Conservation (phyloP, 2,329 filamentous ascomycete species). For the Fusarium sp. region DNA sequence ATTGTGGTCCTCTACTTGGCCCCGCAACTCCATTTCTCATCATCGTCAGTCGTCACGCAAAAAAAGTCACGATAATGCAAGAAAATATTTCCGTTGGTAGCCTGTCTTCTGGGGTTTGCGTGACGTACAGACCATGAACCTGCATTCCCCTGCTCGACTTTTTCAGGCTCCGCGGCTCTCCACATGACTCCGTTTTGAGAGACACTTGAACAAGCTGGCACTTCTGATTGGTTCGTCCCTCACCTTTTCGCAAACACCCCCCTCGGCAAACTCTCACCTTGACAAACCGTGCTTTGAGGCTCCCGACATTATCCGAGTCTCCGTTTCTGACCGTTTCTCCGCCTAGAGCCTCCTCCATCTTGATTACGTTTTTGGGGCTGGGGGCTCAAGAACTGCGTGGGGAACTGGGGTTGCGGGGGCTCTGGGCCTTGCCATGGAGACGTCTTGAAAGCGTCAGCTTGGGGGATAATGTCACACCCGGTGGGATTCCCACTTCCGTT, state of each 20-base stretch:
- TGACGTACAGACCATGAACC: conserved; percentile 41
- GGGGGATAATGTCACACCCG: conserved; percentile 29
- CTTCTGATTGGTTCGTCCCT: conserved; percentile 34
- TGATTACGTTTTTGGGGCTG: conserved; percentile 47
- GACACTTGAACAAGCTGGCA: not conserved
- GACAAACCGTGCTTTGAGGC: conserved; percentile 13
- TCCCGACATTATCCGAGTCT: conserved; percentile 46
- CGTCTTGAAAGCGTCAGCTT: conserved; percentile 3
- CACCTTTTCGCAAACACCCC: conserved; percentile 31
- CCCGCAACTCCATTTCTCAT: conserved; percentile 25
- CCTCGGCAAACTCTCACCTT: conserved; percentile 27
- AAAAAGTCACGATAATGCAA: conserved; percentile 47
- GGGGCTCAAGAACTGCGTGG: conserved; percentile 39
- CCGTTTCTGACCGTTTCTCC: conserved; percentile 44
- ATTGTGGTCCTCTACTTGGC: conserved; percentile 15
- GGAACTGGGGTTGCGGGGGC: conserved; percentile 37
- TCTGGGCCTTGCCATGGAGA: conserved; percentile 11
- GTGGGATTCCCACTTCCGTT: conserved; percentile 28
- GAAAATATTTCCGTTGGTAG: conserved; percentile 39
- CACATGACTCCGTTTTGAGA: conserved; percentile 18
- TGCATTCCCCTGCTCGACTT: conserved; percentile 30
- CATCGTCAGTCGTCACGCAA: conserved; percentile 30
- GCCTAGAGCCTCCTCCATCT: conserved; percentile 47
- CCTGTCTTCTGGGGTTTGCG: conserved; percentile 39
- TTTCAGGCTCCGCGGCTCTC: conserved; percentile 23